These are phyloP conservation scores for Talaromyces sp. DNA, from an alignment of 2,329 filamentous ascomycete species.

Conservation along the genomic window DNA sequence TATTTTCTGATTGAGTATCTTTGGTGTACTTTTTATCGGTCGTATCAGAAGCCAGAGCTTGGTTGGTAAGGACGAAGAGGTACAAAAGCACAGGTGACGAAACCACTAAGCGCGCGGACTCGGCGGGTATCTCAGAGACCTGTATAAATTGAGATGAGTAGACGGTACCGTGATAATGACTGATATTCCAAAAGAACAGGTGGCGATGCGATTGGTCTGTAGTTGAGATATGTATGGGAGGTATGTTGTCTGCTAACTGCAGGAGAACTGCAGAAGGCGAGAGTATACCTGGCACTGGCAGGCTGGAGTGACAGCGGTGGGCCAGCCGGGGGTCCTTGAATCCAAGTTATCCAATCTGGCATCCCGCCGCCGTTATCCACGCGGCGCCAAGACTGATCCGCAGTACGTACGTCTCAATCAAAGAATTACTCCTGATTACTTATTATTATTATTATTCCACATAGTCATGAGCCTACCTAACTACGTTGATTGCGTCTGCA, in stretches of 20 bases:
- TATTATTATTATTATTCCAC: too few relatives aligned
- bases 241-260: background rate
- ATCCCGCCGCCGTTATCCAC: conserved; percentile 1
- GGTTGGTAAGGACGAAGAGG: background rate
- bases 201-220: conserved; percentile 7
- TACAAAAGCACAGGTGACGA: conserved; percentile 7
- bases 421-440: background rate
- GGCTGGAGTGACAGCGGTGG: background rate
- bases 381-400: conserved; percentile 11
- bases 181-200: background rate
- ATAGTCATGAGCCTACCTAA: too few relatives aligned
- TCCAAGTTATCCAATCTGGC: background rate
- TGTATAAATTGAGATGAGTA: background rate
- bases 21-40: background rate
- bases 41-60: background rate
- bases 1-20: background rate
- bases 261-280: background rate
- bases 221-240: background rate
- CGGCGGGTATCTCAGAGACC: background rate
- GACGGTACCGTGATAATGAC: background rate
- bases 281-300: conserved; percentile 2
- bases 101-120: conserved; percentile 2
- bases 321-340: conserved; percentile 1
- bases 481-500: too few relatives aligned
- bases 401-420: background rate